A percentile compares a stretch with the other conserved stretches of the same genome.
Evolutionary conservation across 495 filamentous ascomycete species (phyloP).

Genomic region (Patellaria atrata): DNA sequence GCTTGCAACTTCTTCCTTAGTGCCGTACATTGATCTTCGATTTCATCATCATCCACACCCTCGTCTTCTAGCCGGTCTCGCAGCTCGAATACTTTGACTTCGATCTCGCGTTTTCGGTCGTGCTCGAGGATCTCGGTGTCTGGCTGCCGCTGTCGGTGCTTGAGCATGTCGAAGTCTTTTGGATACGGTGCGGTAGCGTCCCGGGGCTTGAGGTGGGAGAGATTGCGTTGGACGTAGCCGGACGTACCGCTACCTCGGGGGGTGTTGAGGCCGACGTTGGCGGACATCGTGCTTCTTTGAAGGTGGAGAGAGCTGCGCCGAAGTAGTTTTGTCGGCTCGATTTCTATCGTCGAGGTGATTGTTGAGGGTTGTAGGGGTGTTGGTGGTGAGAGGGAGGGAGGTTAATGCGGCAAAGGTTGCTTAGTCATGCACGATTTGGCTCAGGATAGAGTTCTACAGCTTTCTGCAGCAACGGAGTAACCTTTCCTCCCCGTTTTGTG

Average conservation of each 20-base stretch:
- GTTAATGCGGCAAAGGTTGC: too few relatives aligned
- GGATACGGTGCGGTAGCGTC: conserved; percentile 42
- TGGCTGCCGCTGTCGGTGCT: conserved; percentile 65
- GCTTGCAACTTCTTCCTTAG: conserved; percentile 48
- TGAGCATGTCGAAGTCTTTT: conserved; percentile 45
- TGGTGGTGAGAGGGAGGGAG: too few relatives aligned
- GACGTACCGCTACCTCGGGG: conserved; percentile 91
- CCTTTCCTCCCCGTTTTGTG: too few relatives aligned
- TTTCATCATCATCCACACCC: conserved; percentile 69
- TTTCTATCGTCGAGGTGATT: too few relatives aligned
- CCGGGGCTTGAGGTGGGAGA: conserved; percentile 72
- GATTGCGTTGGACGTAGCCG: conserved; percentile 93
- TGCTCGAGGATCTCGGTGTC: conserved; percentile 89
- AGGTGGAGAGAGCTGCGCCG: conserved; percentile 3
- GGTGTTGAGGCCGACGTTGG: conserved; percentile 93
- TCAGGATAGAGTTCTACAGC: too few relatives aligned
- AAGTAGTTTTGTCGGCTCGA: too few relatives aligned
- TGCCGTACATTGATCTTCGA: conserved; percentile 49
- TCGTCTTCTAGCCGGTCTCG: conserved; percentile 82
- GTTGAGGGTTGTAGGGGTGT: too few relatives aligned
- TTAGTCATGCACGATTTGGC: too few relatives aligned
- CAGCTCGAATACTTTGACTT: conserved; percentile 84
- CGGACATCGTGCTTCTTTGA: conserved; percentile 50
- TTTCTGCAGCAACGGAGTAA: too few relatives aligned
- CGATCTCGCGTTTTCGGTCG: conserved; percentile 73